These are phyloP conservation scores for Pyricularia grisea DNA, from an alignment of 2,329 filamentous ascomycete genomes.

Conservation along the genomic window DNA sequence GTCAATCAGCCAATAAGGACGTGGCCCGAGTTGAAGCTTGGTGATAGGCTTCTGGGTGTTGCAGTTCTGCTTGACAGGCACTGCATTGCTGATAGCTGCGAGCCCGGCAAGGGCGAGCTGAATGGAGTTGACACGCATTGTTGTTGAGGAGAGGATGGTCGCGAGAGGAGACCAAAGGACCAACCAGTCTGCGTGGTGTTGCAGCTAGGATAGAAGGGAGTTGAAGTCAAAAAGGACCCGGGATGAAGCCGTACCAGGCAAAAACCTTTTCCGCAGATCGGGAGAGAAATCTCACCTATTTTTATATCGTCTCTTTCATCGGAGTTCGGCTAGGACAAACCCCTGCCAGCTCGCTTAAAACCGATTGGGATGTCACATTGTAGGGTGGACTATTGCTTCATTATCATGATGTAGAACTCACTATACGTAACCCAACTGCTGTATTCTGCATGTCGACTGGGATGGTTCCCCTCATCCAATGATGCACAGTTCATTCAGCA, in stretches of 20 bases:
- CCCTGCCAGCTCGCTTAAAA: not conserved
- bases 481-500: not conserved
- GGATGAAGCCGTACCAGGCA: not conserved
- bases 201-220: not conserved
- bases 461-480: not conserved
- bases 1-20: constrained; percentile 55
- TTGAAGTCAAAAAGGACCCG: not conserved
- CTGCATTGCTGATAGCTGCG: not conserved
- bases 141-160: not conserved
- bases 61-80: not conserved
- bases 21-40: constrained; percentile 49
- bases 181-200: not conserved
- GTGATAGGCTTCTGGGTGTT: constrained; percentile 21
- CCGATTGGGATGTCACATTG: not conserved
- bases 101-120: constrained; percentile 3
- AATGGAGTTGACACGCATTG: not conserved
- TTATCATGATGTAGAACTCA: not conserved
- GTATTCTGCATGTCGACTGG: not conserved
- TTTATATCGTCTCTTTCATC: not conserved
- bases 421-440: not conserved
- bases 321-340: not conserved
- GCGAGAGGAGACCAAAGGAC: not conserved
- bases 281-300: not conserved
- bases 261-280: not conserved
- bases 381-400: not conserved